Percentiles rank a stretch among this genome's conserved stretches.
These are phyloP conservation scores for Termitomyces sp. DNA, from an alignment of 768 basidiomycete species.

Conservation along the genomic window DNA sequence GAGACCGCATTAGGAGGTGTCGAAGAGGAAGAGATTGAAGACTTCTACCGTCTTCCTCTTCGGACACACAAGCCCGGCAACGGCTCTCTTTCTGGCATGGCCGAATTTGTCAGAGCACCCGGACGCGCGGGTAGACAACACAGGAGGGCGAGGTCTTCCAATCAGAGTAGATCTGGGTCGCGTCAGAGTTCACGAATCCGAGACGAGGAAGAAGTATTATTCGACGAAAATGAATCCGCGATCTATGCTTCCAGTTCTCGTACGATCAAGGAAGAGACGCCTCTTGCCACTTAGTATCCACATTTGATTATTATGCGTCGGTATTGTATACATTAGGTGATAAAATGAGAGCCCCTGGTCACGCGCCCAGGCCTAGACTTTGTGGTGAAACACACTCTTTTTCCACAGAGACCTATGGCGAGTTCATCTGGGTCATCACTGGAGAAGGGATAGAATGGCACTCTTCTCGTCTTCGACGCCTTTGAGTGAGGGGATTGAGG, in stretches of 20 bases:
- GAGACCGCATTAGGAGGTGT: constrained; percentile 31
- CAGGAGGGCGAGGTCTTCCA: constrained; percentile 7
- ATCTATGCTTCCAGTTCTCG: constrained; percentile 34
- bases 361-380: not conserved
- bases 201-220: constrained; percentile 49
- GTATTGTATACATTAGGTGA: constrained; percentile 10
- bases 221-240: constrained; percentile 53
- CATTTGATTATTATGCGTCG: not conserved
- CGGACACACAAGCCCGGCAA: constrained; percentile 34
- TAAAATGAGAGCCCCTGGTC: not conserved
- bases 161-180: constrained; percentile 14
- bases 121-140: constrained; percentile 10
- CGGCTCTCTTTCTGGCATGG: constrained; percentile 46
- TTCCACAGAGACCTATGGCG: not conserved
- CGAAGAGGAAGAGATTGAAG: constrained; percentile 60
- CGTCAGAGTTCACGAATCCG: constrained; percentile 24
- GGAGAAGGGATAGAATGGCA: not conserved
- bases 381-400: not conserved
- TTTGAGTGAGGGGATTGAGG: constrained; percentile 54
- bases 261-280: constrained; percentile 32
- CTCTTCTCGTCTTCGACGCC: constrained; percentile 23
- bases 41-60: constrained; percentile 63
- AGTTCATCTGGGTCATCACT: constrained; percentile 3
- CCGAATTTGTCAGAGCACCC: constrained; percentile 61
- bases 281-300: constrained; percentile 18